Evolutionary conservation across 169 alveolate species (phyloP), one percentile per base, ranked within the genome.

Genomic region (Cryptosporidium sp.): DNA sequence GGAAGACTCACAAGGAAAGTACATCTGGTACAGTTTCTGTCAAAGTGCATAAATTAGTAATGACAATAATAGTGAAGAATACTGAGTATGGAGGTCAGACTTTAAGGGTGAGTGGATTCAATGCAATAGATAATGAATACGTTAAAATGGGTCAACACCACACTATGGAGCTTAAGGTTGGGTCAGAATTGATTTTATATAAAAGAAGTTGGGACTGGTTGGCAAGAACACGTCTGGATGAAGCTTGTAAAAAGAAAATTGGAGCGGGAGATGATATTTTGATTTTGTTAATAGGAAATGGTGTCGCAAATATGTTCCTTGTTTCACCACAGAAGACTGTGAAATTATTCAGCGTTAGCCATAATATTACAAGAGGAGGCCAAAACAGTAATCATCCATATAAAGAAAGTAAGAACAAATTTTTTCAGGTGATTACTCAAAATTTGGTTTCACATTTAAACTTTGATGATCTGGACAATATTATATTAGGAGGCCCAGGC

Each of bases 151-250:
- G 89, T 5, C 89, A 80, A 39, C 89, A 80, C 33, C 89, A 80
- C 70, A 80, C 89, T 39, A 43, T 80, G 55, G 89, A 80, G 29
- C 55, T 80, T 23, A 58, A 35, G 41, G 48, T n/a, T 21, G 89
- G 75, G 26, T 62, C 80, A 43, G 89, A 80, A 23, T 39, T 80
- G 58, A 62, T 80, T 39, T 48, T 80, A 26, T 80, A 80, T 59
- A 80, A 80, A 29, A 59, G 75, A 26, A 41, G 29, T n/a, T 80
- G 89, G 89, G 89, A 80, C 50, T 80, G 89, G 89, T 18, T 80
- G 33, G 55, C 74, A 29, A 59, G 68, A 50, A 62, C 51, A 29
- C 73, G 75, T 12, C 29, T 80, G n/a, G 55, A 37, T 12, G 89
- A 80, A 26, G 62, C 61, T 23, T 61, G 69, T 16, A 65, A 65